A percentile compares a stretch with the other conserved stretches of the same genome.
Conservation (phyloP, 2,329 filamentous ascomycete species). For the Phaeosphaeria sp. region DNA sequence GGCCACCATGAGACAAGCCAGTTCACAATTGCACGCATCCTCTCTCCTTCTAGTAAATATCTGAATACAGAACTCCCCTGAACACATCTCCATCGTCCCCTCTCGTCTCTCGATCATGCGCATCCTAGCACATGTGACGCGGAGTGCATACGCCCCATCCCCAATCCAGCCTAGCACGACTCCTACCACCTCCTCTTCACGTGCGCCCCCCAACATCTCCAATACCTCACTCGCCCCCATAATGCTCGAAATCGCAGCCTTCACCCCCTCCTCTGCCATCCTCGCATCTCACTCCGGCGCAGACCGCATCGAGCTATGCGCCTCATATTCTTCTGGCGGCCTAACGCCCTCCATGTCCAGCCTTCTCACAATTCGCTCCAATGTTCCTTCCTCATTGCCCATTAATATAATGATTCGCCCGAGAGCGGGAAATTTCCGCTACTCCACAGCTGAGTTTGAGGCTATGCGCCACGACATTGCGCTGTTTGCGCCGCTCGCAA, state of each 20-base stretch:
- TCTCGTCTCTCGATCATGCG: background rate
- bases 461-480: conserved; percentile 53
- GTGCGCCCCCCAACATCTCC: background rate
- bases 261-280: conserved; percentile 53
- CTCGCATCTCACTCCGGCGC: conserved; percentile 53
- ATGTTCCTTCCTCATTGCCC: conserved; percentile 40
- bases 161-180: background rate
- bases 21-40: too few species aligned
- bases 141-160: background rate
- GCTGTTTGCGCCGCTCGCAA: conserved; percentile 45
- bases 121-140: background rate
- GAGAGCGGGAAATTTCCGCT: conserved; percentile 54
- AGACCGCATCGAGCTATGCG: conserved; percentile 60
- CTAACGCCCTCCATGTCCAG: conserved; percentile 47
- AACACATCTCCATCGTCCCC: too few species aligned
- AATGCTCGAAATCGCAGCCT: conserved; percentile 59
- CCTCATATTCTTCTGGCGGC: conserved; percentile 50
- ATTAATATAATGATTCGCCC: conserved; percentile 63
- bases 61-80: too few species aligned
- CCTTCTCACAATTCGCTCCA: conserved; percentile 32
- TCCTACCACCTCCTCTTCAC: background rate
- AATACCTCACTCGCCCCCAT: background rate
- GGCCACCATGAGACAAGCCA: too few species aligned
- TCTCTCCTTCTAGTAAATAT: too few species aligned
- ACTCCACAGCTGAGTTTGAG: conserved; percentile 50